Evolutionary conservation across 106 monocot genomes (phyloP).

Genomic region (Acorus gramineus): DNA sequence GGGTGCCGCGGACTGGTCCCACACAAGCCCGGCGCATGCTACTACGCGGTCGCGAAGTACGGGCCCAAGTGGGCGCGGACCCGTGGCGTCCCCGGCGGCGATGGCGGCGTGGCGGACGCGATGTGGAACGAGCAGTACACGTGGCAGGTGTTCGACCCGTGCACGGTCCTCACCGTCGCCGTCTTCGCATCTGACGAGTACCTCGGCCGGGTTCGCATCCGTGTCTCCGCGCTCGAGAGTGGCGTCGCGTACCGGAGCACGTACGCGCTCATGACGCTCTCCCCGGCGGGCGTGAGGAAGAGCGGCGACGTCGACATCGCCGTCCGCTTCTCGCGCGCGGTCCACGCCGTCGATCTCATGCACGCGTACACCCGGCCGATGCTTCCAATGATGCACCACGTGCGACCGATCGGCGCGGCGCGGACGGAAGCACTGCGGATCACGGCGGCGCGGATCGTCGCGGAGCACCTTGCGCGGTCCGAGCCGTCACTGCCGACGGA

Average conservation of each 20-base stretch:
- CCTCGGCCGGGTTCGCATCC: constrained; percentile 63
- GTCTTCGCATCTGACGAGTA: constrained; percentile 38
- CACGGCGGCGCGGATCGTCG: constrained; percentile 54
- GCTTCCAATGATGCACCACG: constrained; percentile 74
- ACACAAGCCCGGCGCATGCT: constrained; percentile 38
- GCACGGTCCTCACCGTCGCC: constrained; percentile 67
- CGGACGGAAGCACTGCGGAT: constrained; percentile 50
- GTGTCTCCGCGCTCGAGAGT: constrained; percentile 51
- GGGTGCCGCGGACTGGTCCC: constrained; percentile 66
- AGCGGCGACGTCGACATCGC: constrained; percentile 80
- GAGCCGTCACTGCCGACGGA: constrained; percentile 71
- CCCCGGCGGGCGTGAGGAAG: constrained; percentile 37
- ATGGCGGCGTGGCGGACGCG: constrained; percentile 26
- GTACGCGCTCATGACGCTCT: constrained; percentile 53
- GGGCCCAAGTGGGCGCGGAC: constrained; percentile 92
- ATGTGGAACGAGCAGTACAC: constrained; percentile 98
- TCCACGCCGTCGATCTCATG: constrained; percentile 36
- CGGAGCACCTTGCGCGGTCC: constrained; percentile 47
- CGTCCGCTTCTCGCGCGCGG: constrained; percentile 47
- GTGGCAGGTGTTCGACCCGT: constrained; percentile 75
- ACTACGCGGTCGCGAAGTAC: constrained; percentile 73
- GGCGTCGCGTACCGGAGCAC: constrained; percentile 40
- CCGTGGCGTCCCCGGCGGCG: constrained; percentile 40
- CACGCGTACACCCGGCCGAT: constrained; percentile 51
- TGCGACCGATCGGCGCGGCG: constrained; percentile 36